phyloP scores from a whole-genome alignment of 2,329 filamentous ascomycete genomes.

The Alternaria brassicicola region DNA sequence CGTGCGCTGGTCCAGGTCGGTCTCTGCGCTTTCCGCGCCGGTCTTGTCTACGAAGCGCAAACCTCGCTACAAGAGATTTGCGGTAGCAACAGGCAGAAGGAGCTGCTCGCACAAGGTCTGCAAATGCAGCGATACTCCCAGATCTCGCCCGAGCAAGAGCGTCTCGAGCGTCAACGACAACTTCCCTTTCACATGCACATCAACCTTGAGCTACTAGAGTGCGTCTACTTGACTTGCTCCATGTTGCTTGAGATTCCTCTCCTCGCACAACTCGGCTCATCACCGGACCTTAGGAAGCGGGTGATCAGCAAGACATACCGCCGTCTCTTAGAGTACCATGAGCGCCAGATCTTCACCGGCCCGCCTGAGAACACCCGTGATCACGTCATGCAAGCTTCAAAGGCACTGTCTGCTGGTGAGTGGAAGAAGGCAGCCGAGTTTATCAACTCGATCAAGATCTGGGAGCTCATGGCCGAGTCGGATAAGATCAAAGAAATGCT shows the following conservation, averaged over 20 bases:
- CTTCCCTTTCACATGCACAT: conserved; percentile 99
- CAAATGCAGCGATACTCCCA: conserved; percentile 98
- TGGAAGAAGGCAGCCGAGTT: conserved; percentile 97
- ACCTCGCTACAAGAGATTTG: conserved; percentile 98
- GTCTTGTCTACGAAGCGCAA: conserved; percentile 95
- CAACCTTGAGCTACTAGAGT: conserved; percentile 97
- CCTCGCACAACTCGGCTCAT: conserved; percentile 93
- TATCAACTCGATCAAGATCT: conserved; percentile 99
- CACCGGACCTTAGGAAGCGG: conserved; percentile 94
- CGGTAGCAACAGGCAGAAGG: conserved; percentile 96
- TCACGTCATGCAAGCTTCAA: conserved; percentile 98
- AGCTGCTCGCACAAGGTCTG: conserved; percentile 94
- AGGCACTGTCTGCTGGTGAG: conserved; percentile 93
- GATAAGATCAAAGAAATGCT: conserved; percentile 98
- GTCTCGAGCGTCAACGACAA: conserved; percentile 94
- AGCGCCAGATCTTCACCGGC: conserved; percentile 98
- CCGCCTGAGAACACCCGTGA: conserved; percentile 98
- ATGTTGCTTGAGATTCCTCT: conserved; percentile 99
- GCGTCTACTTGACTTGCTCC: conserved; percentile 97
- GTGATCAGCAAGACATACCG: conserved; percentile 99
- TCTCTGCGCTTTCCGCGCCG: conserved; percentile 96
- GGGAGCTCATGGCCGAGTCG: conserved; percentile 93
- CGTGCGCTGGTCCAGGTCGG: conserved; percentile 96
- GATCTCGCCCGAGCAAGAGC: conserved; percentile 96
- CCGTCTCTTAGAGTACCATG: conserved; percentile 98